Evolutionary conservation across 768 basidiomycete species (phyloP).

Genomic region (Hebeloma cylindrosporum): DNA sequence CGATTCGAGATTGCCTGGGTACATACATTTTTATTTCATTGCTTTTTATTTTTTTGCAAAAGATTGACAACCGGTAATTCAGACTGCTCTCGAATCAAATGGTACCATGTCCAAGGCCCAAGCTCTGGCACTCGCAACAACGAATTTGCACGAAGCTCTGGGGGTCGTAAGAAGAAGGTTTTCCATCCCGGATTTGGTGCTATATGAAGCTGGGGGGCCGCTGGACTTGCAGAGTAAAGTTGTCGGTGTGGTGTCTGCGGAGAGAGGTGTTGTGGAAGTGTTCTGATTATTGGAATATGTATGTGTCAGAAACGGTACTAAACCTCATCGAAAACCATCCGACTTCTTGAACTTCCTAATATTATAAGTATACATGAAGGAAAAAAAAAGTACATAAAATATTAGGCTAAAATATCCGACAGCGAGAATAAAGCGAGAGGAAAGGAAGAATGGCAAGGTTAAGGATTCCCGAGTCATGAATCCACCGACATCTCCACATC

Average conservation of each 20-base stretch:
- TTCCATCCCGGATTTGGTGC: constrained; percentile 37
- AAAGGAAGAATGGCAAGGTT: too few relatives aligned
- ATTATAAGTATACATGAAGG: too few relatives aligned
- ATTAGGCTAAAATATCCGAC: too few relatives aligned
- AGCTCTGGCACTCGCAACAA: constrained; percentile 43
- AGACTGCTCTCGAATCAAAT: constrained; percentile 31
- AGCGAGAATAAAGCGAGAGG: too few relatives aligned
- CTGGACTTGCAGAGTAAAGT: constrained; percentile 47
- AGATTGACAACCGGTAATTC: background rate
- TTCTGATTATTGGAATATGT: too few relatives aligned
- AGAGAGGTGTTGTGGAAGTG: constrained; percentile 35
- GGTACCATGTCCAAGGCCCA: constrained; percentile 40
- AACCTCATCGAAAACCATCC: too few relatives aligned
- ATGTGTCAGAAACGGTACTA: too few relatives aligned
- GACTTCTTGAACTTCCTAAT: too few relatives aligned
- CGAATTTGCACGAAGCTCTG: constrained; percentile 43
- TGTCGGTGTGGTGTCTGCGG: constrained; percentile 39
- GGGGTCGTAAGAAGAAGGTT: constrained; percentile 27
- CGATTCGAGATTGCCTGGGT: constrained; percentile 53
- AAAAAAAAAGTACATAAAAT: too few relatives aligned
- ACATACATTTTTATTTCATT: background rate
- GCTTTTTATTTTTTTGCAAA: too few relatives aligned
- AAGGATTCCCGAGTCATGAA: too few relatives aligned
- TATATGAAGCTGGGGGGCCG: constrained; percentile 37
- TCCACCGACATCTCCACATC: constrained; percentile 19